Conservation (phyloP, 1,284 basidiomycete genomes). For the Lentinula novae-zelandiae region DNA sequence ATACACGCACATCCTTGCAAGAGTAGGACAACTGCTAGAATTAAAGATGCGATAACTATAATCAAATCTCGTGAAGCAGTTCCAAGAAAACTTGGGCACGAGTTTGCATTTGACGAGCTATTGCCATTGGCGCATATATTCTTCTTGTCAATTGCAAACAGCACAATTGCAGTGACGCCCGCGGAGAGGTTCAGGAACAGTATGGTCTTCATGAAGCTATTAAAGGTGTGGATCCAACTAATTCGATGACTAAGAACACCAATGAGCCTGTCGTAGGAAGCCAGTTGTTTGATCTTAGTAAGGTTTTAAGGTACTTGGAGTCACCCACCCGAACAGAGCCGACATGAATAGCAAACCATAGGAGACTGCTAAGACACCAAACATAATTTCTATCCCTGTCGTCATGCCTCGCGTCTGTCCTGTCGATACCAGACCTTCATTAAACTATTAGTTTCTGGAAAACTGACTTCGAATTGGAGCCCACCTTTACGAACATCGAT, state of each 20-base stretch:
- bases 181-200: not conserved
- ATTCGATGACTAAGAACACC: not conserved
- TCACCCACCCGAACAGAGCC: not conserved
- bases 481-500: not conserved
- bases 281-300: not conserved
- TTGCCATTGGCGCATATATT: not conserved
- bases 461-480: not conserved
- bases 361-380: not conserved
- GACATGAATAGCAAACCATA: not conserved
- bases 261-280: not conserved
- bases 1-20: not conserved
- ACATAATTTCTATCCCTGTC: not conserved
- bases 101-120: not conserved
- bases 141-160: not conserved
- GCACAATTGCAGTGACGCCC: not conserved
- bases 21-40: not conserved
- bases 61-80: not conserved
- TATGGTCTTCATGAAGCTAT: not conserved
- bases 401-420: not conserved
- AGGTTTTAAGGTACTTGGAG: not conserved
- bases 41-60: not conserved
- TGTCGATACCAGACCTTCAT: not conserved
- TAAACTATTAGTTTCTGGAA: not conserved
- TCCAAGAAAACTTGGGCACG: not conserved
- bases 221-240: not conserved